Conservation (phyloP, 164 flowering plant species). For the Houttuynia cordata region DNA sequence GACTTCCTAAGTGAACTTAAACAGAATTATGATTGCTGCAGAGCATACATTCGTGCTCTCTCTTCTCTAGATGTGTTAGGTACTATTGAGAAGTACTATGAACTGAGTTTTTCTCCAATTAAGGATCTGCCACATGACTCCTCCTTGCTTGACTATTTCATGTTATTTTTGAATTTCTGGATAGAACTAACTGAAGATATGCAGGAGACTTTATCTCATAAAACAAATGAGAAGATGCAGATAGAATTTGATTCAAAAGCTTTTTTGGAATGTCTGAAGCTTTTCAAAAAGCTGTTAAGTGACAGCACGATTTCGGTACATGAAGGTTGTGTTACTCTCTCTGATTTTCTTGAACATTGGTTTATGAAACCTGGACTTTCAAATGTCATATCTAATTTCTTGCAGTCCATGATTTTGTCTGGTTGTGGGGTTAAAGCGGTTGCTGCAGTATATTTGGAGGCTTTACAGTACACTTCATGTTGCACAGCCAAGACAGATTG, state of each 20-base stretch:
- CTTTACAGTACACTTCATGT: conserved; percentile 8
- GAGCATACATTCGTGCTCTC: conserved; percentile 32
- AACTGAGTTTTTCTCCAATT: conserved; percentile 26
- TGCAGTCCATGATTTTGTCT: conserved; percentile 67
- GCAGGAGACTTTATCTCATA: conserved; percentile 27
- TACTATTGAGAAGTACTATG: conserved; percentile 41
- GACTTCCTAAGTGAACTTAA: conserved; percentile 49
- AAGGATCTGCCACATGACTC: conserved; percentile 28
- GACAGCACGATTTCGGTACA: conserved; percentile 43
- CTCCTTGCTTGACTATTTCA: conserved; percentile 57
- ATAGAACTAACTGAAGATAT: conserved; percentile 49
- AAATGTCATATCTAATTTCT: conserved; percentile 33
- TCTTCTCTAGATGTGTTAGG: conserved; percentile 35
- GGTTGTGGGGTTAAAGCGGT: conserved; percentile 61
- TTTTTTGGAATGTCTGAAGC: conserved; percentile 37
- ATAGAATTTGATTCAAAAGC: conserved; percentile 20
- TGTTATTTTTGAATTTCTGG: conserved; percentile 60
- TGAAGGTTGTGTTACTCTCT: conserved; percentile 58
- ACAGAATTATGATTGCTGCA: conserved; percentile 46
- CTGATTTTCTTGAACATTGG: conserved; percentile 29
- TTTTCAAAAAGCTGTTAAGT: conserved; percentile 41
- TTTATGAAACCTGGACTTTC: conserved; percentile 17
- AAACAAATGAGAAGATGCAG: conserved; percentile 16
- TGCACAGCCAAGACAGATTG: conserved; percentile 4
- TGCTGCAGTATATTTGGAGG: conserved; percentile 39